Base-by-base conservation (phyloP, 345 rosid genomes). In the Dipteronia sinensis region DNA sequence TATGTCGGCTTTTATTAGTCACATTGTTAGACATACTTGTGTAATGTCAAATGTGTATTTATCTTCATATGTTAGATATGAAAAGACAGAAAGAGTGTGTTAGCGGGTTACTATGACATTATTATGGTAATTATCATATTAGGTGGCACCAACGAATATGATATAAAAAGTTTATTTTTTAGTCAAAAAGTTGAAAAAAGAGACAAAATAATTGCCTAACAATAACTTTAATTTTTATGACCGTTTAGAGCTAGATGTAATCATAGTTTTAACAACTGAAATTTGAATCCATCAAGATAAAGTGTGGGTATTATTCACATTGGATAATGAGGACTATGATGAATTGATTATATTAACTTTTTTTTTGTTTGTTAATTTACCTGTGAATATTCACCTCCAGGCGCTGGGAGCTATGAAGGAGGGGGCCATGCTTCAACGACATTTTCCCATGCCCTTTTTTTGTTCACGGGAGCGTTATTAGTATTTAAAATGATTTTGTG, bases 381-480 rank as follows among this genome's bases (percentile, higher is more conserved):
- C 15, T 11, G 27, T 73, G 66, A 62, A 31, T 31, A 31, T 65
- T 56, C 77, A 76, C 80, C 77, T 75, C 67, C 82, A 58, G 85
- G 82, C 25, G 25, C 23, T 69, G 34, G 72, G 23, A 69, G 20
- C 4, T 66, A 73, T 63, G 62, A 5, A 68, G 77, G 74, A 59
- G 74, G 17, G 9, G 34, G 17, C 20, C 63, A 44, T 8, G 20
- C 12, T 27, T 49, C 55, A 5, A 13, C 63, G 74, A 20, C 67
- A 47, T 25, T 9, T 59, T 27, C 63, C 0, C 65, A 34, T 42
- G 47, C 47, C 27, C 62, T 56, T 65, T 19, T 40, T 46, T 38
- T 31, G 62, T 20, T 34, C 31, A 1, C 74, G 0, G 72, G 64
- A 74, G 42, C 25, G 7, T 10, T 81, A 34, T 34, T 34, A 34